Base-by-base conservation (phyloP, 371 early-diverging fungal genomes). In the Mortierella sp. region DNA sequence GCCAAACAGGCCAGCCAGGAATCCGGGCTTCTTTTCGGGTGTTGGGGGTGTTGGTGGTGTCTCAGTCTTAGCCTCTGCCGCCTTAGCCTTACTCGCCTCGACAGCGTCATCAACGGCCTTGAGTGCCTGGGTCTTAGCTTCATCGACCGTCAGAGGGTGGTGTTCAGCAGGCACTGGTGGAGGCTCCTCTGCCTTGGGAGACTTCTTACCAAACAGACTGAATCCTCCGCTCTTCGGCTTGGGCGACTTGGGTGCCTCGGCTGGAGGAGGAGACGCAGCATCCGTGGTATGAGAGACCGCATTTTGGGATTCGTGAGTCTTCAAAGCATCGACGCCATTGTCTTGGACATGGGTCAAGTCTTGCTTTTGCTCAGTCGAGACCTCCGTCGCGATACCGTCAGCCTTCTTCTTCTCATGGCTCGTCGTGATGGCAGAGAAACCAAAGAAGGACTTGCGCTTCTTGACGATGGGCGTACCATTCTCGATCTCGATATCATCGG, bases 381-480 rank as follows among this genome's bases (percentile, higher is more conserved):
- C 73, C 53, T 72, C 75, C 12, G 59, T 75, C 4, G 73, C 67
- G 30, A 79, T 39, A 21, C 75, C 79, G 19, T 70, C 75, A 4
- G 64, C 79, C 56, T 75, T 73, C 24, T 50, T 66, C 70, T 70
- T 79, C 28, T 69, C 79, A 27, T 79, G 69, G 26, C 56, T 58
- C 2, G 79, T 72, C n/a, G 70, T 60, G n/a, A 67, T 65, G 27
- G 67, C 80, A 4, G 72, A 70, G 53, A 76, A 70, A 14, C 68
- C 65, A 54, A 80, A 76, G 80, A 71, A 80, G 27, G 80, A 76
- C 58, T 76, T 76, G 67, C 80, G 80, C 58, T 76, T 76, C 78
- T 76, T 76, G 62, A 76, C 65, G 24, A 76, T 49, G 12, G 78
- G 70, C 6, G 64, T 70, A 11, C 78, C 78, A 24, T 60, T 64